Evolutionary conservation across 331 rosid species (phyloP).

Genomic region (Cucumis variabilis): DNA sequence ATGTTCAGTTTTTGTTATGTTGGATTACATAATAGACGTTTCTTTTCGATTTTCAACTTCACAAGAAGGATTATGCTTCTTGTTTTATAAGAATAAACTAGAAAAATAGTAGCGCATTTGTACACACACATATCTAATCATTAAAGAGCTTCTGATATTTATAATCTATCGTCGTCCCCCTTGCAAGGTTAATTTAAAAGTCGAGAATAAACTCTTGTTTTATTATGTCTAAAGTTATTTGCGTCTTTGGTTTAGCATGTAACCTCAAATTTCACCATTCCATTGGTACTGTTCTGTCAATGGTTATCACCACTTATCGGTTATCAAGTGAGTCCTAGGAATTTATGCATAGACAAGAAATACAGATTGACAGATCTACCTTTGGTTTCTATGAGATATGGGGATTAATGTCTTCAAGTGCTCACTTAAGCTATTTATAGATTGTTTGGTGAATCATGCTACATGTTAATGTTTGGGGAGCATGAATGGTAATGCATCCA

Average conservation of each 20-base stretch:
- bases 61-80: background rate
- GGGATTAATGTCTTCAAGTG: background rate
- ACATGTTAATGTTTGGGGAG: background rate
- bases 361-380: background rate
- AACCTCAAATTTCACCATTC: background rate
- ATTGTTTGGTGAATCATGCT: background rate
- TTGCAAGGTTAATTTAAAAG: background rate
- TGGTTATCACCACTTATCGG: background rate
- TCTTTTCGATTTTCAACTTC: background rate
- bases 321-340: background rate
- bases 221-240: background rate
- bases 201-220: background rate
- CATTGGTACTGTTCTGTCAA: background rate
- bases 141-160: background rate
- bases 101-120: background rate
- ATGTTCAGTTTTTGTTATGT: background rate
- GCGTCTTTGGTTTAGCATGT: background rate
- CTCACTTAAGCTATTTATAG: conserved; percentile 13
- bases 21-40: background rate
- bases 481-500: background rate
- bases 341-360: background rate
- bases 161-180: background rate
- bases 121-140: background rate
- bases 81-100: background rate
- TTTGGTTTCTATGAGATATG: background rate